phyloP scores from a whole-genome alignment of 2,329 filamentous ascomycete species.

The Exophiala dermatitidis region DNA sequence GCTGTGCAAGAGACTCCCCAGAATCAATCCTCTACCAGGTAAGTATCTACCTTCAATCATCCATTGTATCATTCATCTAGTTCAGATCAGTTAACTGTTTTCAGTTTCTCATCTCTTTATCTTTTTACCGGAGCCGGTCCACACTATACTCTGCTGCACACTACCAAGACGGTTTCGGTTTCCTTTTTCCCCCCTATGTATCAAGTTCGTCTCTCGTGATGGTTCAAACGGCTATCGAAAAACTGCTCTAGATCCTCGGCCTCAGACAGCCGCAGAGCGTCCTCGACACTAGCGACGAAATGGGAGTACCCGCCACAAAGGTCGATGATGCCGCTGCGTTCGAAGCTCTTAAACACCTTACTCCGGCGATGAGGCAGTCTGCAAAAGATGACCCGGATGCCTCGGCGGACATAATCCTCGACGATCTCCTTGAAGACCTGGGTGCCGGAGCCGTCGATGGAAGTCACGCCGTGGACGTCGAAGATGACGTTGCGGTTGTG shows the following conservation, averaged over 20 bases:
- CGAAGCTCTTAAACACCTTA: slow-evolving; percentile 64
- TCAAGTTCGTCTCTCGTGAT: background rate
- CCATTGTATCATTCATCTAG: too few species aligned
- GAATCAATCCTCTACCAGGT: too few species aligned
- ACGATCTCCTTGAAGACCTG: slow-evolving; percentile 92
- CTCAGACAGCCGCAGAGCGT: slow-evolving; percentile 76
- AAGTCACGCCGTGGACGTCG: slow-evolving; percentile 94
- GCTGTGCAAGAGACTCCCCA: too few species aligned
- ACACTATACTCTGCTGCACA: too few species aligned
- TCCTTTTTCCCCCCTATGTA: too few species aligned
- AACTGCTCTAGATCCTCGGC: slow-evolving; percentile 50
- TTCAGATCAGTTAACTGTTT: too few species aligned
- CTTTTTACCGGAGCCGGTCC: too few species aligned
- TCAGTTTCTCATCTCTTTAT: too few species aligned
- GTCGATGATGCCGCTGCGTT: slow-evolving; percentile 75
- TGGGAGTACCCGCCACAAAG: slow-evolving; percentile 68
- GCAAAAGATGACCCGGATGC: slow-evolving; percentile 55
- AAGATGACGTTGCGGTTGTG: slow-evolving; percentile 91
- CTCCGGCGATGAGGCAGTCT: slow-evolving; percentile 45
- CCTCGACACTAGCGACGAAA: slow-evolving; percentile 76
- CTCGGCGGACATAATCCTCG: slow-evolving; percentile 64
- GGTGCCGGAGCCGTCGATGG: slow-evolving; percentile 84
- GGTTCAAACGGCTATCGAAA: slow-evolving; percentile 18
- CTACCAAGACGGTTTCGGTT: too few species aligned
- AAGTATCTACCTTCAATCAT: too few species aligned